A percentile compares a stretch with the other conserved stretches of the same genome.
phyloP scores from a whole-genome alignment of 192 early-diverging fungal species.

The Gorgonomyces haynaldii region DNA sequence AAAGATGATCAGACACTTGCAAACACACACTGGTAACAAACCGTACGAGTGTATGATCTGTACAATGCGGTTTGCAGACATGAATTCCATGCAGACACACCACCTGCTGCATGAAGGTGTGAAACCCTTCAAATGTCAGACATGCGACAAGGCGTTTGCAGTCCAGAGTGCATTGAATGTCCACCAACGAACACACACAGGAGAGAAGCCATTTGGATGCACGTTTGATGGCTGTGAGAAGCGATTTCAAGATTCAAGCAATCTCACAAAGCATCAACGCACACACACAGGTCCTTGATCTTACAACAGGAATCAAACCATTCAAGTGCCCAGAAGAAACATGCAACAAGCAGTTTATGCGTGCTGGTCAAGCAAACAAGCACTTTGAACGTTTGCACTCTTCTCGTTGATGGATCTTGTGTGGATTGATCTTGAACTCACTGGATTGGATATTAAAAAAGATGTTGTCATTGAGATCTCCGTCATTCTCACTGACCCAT shows the following conservation, averaged over 20 bases:
- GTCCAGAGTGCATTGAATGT: slow-evolving; percentile 66
- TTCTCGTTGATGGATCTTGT: no score
- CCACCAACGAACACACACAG: slow-evolving; percentile 66
- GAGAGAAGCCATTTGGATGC: slow-evolving; percentile 72
- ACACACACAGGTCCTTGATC: background rate
- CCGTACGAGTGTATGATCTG: slow-evolving; percentile 69
- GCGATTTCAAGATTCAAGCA: slow-evolving; percentile 46
- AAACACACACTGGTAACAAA: slow-evolving; percentile 67
- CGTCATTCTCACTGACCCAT: slow-evolving; percentile 59
- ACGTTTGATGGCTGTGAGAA: slow-evolving; percentile 52
- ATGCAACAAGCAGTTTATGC: slow-evolving; percentile 7
- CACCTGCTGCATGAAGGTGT: slow-evolving; percentile 29
- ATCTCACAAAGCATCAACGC: slow-evolving; percentile 34
- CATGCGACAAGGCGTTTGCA: slow-evolving; percentile 62
- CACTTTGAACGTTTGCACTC: no score
- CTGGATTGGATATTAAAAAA: slow-evolving; percentile 54
- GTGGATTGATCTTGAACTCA: slow-evolving; percentile 83
- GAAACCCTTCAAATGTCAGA: slow-evolving; percentile 41
- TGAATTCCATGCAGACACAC: slow-evolving; percentile 57
- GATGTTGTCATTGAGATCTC: slow-evolving; percentile 79
- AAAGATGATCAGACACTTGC: slow-evolving; percentile 61
- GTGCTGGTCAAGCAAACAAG: slow-evolving; percentile 9
- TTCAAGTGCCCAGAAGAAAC: slow-evolving; percentile 9
- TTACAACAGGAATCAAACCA: slow-evolving; percentile 3
- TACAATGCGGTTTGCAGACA: slow-evolving; percentile 68